Evolutionary conservation across 1,139 yeast species (phyloP), one percentile per base, ranked within the genome.

Genomic region (Blastobotrys illinoisensis): DNA sequence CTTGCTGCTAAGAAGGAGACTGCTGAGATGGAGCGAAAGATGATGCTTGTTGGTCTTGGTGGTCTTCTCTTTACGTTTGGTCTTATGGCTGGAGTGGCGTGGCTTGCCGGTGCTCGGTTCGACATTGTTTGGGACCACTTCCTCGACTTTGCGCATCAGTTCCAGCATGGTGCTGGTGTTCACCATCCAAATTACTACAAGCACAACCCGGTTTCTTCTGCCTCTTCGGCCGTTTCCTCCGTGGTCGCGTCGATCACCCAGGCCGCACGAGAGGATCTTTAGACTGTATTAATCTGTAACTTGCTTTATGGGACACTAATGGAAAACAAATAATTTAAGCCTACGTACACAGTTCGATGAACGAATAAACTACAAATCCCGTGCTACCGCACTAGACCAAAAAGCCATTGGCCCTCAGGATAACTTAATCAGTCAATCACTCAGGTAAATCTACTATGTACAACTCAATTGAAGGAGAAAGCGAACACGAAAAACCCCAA

Each of bases 91-190:
- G 48, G 59, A 9, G 58, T 60, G 4, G 70, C 69, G 13, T 63
- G 58, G 54, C 47, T 62, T 20, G 47, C 53, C 21, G 70, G 69
- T n/a, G 69, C 70, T 18, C 59, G 67, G 9, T 68, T 66, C 52
- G 68, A 65, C 47, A 49, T 60, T 24, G 61, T 59, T 6, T 56
- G 52, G 50, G 51, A 46, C 11, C 61, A 62, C 18, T 49, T 58
- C 14, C 20, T 46, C 19, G 53, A 55, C 19, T 48, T 60, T 44
- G 32, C 53, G 32, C 51, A 56, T 32, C 57, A 54, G 43, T 48
- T 59, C 20, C 26, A 9, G 7, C 43, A 52, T 21, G 21, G 28
- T n/a, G 51, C 54, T 32, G 54, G 54, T 32, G 48, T 28, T 2
- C 54, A 52, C 46, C 44, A 28, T 48, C 54, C 54, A 1, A 50